phyloP scores from a whole-genome alignment of 2,329 filamentous ascomycete species.

The Trichoderma atroviride region DNA sequence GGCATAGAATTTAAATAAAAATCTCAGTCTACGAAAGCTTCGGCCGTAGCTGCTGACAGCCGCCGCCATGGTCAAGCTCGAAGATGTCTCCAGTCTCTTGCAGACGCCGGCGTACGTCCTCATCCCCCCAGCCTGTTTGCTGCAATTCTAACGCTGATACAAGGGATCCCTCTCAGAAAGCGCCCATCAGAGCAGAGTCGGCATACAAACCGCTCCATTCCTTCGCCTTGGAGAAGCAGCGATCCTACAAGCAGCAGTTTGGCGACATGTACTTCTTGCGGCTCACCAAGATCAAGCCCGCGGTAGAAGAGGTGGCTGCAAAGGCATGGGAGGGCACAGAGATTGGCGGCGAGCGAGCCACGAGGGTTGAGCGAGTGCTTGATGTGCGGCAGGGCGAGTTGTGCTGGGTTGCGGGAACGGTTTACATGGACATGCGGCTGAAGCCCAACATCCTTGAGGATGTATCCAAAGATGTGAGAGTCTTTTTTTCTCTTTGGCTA shows the following conservation, averaged over 20 bases:
- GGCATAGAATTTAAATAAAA: not conserved
- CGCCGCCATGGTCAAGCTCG: slow-evolving; percentile 46
- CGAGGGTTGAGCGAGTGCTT: slow-evolving; percentile 81
- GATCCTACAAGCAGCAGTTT: slow-evolving; percentile 91
- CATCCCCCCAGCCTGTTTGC: too few species aligned
- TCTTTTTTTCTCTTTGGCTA: not conserved
- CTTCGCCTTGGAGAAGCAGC: slow-evolving; percentile 70
- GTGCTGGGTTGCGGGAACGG: slow-evolving; percentile 92
- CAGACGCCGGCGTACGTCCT: slow-evolving; percentile 42
- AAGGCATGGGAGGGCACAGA: slow-evolving; percentile 78
- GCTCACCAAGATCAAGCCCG: slow-evolving; percentile 82
- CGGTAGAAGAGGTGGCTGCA: slow-evolving; percentile 72
- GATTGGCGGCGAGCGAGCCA: slow-evolving; percentile 75
- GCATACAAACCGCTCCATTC: slow-evolving; percentile 74
- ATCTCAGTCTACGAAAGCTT: not conserved
- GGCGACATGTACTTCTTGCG: slow-evolving; percentile 97
- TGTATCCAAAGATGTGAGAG: slow-evolving; percentile 82
- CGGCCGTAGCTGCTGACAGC: not conserved
- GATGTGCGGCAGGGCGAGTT: slow-evolving; percentile 94
- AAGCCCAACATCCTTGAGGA: slow-evolving; percentile 97
- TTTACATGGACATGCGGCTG: slow-evolving; percentile 95
- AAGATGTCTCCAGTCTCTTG: slow-evolving; percentile 50
- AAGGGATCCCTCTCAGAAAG: slow-evolving; percentile 42
- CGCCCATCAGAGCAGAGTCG: slow-evolving; percentile 56
- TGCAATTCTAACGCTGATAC: slow-evolving; percentile 8